These are phyloP conservation scores for Dryadomyces quercivorus DNA, from an alignment of 2,329 filamentous ascomycete genomes.

Conservation along the genomic window DNA sequence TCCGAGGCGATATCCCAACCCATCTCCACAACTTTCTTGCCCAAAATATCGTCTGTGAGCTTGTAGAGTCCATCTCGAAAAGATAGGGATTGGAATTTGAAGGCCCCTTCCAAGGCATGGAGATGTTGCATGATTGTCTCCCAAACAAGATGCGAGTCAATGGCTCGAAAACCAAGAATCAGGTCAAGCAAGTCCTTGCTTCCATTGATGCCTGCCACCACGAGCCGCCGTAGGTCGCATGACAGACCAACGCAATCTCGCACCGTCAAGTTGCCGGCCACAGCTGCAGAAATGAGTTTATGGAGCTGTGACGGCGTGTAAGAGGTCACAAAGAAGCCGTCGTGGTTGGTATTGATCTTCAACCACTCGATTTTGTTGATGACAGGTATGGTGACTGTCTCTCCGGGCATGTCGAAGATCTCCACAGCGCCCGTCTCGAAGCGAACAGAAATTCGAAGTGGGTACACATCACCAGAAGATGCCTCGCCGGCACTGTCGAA, in stretches of 20 bases:
- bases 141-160: not conserved
- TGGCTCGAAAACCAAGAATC: not conserved
- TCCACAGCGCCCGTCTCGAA: not conserved
- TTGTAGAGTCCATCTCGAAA: not conserved
- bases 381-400: not conserved
- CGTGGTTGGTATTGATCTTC: not conserved
- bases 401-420: not conserved
- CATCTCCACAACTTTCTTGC: not conserved
- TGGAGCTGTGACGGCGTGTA: not conserved
- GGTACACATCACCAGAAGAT: not conserved
- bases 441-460: not conserved
- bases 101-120: not conserved
- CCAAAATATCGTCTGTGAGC: not conserved
- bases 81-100: not conserved
- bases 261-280: not conserved
- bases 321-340: not conserved
- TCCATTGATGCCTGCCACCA: not conserved
- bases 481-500: not conserved
- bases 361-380: not conserved
- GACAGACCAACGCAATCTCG: not conserved
- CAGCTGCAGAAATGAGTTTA: not conserved
- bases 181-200: not conserved
- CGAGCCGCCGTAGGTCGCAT: not conserved
- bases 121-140: not conserved
- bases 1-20: not conserved